Base-by-base conservation (phyloP, 83 land plant genomes). In the Picea engelmannii region DNA sequence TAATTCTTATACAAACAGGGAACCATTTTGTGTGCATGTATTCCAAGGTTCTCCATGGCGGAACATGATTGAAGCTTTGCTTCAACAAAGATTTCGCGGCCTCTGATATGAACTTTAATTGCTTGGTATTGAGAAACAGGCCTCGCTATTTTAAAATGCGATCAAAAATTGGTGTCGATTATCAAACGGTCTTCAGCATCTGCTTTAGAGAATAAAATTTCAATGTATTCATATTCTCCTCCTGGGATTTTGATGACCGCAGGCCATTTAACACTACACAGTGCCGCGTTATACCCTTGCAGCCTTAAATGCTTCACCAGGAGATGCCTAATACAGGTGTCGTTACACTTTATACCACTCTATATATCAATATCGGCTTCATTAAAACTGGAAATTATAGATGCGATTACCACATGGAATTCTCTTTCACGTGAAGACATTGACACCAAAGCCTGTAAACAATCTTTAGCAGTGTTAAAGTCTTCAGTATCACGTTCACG, bases 171-270 rank as follows among this genome's bases (percentile, higher is more conserved):
- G 24, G 93, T 80, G 66, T 96, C 98, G 31, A 96, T 85, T 6
- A 96, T 92, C 58, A 93, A 44, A 1, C 99, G 94, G 4, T 42
- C 44, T 42, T 42, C 6, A 42, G 44, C 0, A 42, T 42, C 44
- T 42, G 44, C 44, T 42, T 42, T 6, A 42, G 44, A 42, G 6
- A 83, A 60, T 18, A 93, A 65, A 59, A 96, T 92, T 83, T 96
- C 99, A 65, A 96, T 88, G 81, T 92, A 96, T 84, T 96, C 96
- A 83, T 96, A 95, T 78, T 90, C 93, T 4, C 99, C 99, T 91
- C 99, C 96, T 49, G 99, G 98, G 15, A 96, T 93, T 66, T 88
- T 90, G 80, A 87, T 95, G 63, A 82, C 79, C 35, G 80, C 85
- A n/a, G 83, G 86, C 99, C 99, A 96, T 55, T 80, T 89, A 47